A percentile compares a stretch with the other conserved stretches of the same genome.
These are phyloP conservation scores for Pestalotiopsis sp. DNA, from an alignment of 2,329 filamentous ascomycete species.

Conservation along the genomic window DNA sequence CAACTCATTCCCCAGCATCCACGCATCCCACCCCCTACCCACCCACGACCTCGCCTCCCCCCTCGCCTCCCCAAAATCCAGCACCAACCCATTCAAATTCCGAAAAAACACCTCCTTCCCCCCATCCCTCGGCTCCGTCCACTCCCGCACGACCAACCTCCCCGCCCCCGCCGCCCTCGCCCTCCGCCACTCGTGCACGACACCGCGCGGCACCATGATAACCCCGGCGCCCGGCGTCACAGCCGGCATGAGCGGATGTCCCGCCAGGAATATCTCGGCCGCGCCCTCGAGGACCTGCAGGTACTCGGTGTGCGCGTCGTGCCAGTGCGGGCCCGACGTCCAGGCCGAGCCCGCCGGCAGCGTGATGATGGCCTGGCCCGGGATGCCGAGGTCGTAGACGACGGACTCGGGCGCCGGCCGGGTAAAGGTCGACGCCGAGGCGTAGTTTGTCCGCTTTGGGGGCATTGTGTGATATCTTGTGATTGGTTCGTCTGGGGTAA, in stretches of 20 bases:
- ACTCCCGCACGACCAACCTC: constrained; percentile 46
- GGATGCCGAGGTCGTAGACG: constrained; percentile 51
- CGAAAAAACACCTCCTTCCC: constrained; percentile 52
- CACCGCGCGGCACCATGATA: constrained; percentile 37
- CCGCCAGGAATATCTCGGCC: constrained; percentile 28
- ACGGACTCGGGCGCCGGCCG: constrained; percentile 63
- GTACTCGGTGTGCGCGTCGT: constrained; percentile 48
- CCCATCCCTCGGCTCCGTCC: constrained; percentile 47
- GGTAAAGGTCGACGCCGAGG: constrained; percentile 16
- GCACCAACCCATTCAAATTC: constrained; percentile 47
- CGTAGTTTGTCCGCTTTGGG: background rate
- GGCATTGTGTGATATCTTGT: background rate
- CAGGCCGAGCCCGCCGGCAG: constrained; percentile 46
- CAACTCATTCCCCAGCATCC: constrained; percentile 22
- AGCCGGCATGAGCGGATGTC: constrained; percentile 31
- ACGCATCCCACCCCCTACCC: constrained; percentile 1
- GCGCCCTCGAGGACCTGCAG: constrained; percentile 38
- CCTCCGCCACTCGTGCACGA: constrained; percentile 50
- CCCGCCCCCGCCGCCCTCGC: constrained; percentile 27
- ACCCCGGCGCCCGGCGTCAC: constrained; percentile 28
- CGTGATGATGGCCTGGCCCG: constrained; percentile 42
- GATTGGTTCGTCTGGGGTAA: background rate
- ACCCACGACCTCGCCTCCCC: background rate
- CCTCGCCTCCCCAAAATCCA: constrained; percentile 23
- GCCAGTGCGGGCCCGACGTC: constrained; percentile 53